Evolutionary conservation across 108 stramenopile species (phyloP), one percentile per base, ranked within the genome.

Genomic region (Pseudonitzschia delicatissima): DNA sequence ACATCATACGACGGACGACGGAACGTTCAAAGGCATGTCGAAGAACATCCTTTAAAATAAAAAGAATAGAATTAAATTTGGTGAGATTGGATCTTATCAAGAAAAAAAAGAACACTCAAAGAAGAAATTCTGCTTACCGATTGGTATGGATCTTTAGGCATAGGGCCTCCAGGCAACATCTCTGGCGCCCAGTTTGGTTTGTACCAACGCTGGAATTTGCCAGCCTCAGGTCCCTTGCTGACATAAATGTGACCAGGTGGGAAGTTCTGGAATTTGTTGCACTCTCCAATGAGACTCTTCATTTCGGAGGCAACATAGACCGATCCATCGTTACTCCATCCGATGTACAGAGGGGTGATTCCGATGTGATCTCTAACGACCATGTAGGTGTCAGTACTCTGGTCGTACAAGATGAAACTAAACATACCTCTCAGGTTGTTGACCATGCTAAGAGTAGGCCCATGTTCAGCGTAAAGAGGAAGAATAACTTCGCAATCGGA

Each of bases 401-500:
- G 76, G 73, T 97, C 98, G 77, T 97, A 97, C 39, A 98, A 71
- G 61, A 97, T 93, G 42, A 99, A 96, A 57, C 90, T 88, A 66
- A 99, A 99, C 98, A 99, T 99, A 9, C 98, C 98, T 26, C 96
- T 78, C 3, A 99, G 73, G 42, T 78, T 51, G 53, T 78, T 71
- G 48, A 87, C 73, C 65, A 96, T 72, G 17, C 90, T 82, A n/a
- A 76, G 21, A 4, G 86, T 73, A 13, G 84, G 59, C 20, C 97
- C 97, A 69, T 84, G 72, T 69, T 96, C 80, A 11, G 74, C 65
- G 83, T 96, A 99, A 12, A 97, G 72, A 17, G 97, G 98, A 29
- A 99, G 79, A 73, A 99, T 93, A 21, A 87, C 83, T 71, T 99
- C 98, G 69, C 97, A 99, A 78, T 99, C 98, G 26, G 88, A 91